Base-by-base conservation (phyloP, 257 asterid genomes). In the Ilex aquifolium region DNA sequence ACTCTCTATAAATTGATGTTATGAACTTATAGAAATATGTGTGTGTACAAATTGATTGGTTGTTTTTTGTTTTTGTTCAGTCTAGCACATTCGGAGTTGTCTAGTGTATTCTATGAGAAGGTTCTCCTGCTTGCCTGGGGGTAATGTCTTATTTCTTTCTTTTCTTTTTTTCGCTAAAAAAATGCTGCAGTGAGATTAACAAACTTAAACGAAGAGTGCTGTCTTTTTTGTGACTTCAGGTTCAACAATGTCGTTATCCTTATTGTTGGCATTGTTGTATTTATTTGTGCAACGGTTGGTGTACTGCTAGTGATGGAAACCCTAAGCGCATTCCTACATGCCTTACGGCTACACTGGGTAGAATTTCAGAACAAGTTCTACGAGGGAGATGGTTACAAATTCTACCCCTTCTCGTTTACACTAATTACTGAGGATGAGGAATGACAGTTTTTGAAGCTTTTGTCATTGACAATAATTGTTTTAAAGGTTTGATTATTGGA, bases 261-360 rank as follows among this genome's bases (percentile, higher is more conserved):
- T 31, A 52, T 68, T 56, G 54, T 78, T 44, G 90, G 90, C 66
- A 48, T 83, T 60, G 53, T 76, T 21, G 83, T 83, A 39, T 83
- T 83, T 51, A 49, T 78, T 60, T 66, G 59, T 63, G 87, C 90
- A 31, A 83, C 90, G 44, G 80, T 74, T 61, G 83, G 90, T 50
- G 90, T 83, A 29, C 78, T 83, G 15, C 80, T 83, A 10, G 77
- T 76, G 68, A 81, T 83, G 85, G 87, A 81, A 76, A 83, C 87
- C 17, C 77, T 80, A 1, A 83, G 87, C 63, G 90, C 90, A 21
- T 83, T 78, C 74, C 75, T 78, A 61, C 87, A 83, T 54, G 85
- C 87, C 30, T 67, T 78, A 75, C 69, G 83, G 67, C 87, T 83
- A 74, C 90, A 83, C 54, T 83, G 90, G 87, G 85, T 76, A 15